phyloP scores from a whole-genome alignment of 805 yeast genomes.

The Ogataea naganishii region DNA sequence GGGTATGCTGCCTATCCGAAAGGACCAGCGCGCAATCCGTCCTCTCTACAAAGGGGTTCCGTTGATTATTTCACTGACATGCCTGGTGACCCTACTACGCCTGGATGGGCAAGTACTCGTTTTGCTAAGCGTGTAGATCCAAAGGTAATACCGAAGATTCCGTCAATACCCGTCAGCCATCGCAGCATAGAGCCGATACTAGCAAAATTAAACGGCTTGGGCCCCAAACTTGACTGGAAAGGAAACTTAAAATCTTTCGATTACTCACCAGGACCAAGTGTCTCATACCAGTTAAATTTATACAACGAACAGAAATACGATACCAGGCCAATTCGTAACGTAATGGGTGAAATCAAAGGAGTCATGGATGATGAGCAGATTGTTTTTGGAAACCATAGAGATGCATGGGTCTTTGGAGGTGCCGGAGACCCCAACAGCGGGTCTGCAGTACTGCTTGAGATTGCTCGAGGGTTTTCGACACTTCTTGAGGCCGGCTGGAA shows the following conservation, averaged over 20 bases:
- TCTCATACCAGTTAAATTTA: conserved; percentile 22
- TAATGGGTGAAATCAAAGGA: conserved; percentile 49
- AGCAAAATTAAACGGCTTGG: conserved; percentile 26
- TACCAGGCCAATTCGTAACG: conserved; percentile 37
- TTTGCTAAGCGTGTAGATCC: conserved; percentile 32
- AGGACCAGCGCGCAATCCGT: conserved; percentile 59
- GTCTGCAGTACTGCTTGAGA: conserved; percentile 38
- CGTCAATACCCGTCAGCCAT: conserved; percentile 42
- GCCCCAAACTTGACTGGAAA: conserved; percentile 25
- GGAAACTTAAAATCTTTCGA: conserved; percentile 34
- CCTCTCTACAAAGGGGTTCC: conserved; percentile 54
- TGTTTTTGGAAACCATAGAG: conserved; percentile 48
- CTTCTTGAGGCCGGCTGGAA: conserved; percentile 36
- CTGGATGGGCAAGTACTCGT: conserved; percentile 53
- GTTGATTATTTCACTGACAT: conserved; percentile 46
- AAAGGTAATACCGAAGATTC: conserved; percentile 38
- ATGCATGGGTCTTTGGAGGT: conserved; percentile 40
- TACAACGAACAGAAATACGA: conserved; percentile 32
- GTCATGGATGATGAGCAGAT: conserved; percentile 42
- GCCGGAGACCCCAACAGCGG: conserved; percentile 46
- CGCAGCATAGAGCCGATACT: conserved; percentile 34
- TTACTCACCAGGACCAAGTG: conserved; percentile 41
- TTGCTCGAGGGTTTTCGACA: conserved; percentile 41
- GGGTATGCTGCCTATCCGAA: conserved; percentile 52
- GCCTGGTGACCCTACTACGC: conserved; percentile 77